Percentiles rank a stretch among this genome's conserved stretches.
Conservation (phyloP, 345 rosid genomes). For the Sonneratia alba region DNA sequence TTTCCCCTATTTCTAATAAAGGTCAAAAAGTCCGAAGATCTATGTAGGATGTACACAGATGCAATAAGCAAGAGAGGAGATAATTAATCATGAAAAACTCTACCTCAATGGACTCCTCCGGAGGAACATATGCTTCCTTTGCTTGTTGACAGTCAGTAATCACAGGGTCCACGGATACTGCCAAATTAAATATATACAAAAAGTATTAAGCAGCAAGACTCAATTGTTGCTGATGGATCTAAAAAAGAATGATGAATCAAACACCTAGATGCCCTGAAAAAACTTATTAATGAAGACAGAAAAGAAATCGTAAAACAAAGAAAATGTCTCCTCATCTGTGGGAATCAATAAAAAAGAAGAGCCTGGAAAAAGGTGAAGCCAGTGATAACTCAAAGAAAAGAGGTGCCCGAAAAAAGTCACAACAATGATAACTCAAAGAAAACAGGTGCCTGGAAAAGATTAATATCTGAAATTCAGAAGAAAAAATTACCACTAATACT, state of each 20-base stretch:
- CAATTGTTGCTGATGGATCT: background rate
- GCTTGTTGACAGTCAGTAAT: background rate
- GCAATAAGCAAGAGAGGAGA: background rate
- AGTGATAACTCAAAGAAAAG: background rate
- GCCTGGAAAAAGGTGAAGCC: background rate
- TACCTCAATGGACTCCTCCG: background rate
- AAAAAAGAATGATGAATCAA: background rate
- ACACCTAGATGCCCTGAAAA: background rate
- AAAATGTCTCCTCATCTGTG: background rate
- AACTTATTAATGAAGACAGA: background rate
- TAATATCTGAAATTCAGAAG: background rate
- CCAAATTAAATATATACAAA: background rate
- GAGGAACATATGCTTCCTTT: background rate
- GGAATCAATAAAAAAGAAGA: no score
- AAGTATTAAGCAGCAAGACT: background rate
- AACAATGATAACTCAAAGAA: background rate
- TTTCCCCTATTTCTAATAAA: background rate
- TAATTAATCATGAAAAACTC: background rate
- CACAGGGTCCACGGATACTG: slow-evolving; percentile 1
- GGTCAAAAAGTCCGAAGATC: background rate
- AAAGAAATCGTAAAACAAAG: background rate
- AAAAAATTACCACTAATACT: background rate
- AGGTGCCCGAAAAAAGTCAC: background rate
- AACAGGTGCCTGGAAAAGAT: background rate
- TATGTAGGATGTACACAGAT: background rate